Evolutionary conservation across 2,329 filamentous ascomycete genomes (phyloP), one percentile per base, ranked within the genome.

Genomic region (Lomentospora prolificans): DNA sequence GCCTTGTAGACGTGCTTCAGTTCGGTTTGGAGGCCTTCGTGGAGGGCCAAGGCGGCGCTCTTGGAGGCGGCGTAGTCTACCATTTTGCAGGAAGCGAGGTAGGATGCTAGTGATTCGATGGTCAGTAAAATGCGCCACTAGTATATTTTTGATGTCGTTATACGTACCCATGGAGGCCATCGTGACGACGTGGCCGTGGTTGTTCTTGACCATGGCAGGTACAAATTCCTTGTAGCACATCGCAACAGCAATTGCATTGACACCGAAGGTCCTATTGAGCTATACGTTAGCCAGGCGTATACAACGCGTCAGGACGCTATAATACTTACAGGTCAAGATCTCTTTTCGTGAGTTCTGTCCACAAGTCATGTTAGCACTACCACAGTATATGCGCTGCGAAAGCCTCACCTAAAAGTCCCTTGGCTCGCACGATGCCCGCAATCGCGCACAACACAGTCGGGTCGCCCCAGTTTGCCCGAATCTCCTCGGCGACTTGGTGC

Each of bases 181-280:
- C 1, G 80, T 82, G 41, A 84, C 77, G 48, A 85, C 64, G 70
- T 82, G 81, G 22, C 82, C 81, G 66, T 84, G 81, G 65, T 83
- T 80, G 2, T 62, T 62, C 10, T 65, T 61, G 33, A 80, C 66
- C 70, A 85, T 80, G 41, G 66, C 61, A 0, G 81, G 81, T 2
- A 85, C 67, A 65, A 84, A 83, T 54, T 79, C 72, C 60, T 78
- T 76, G 1, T 74, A 66, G 10, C 82, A 71, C 69, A 74, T 77
- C 67, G 80, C 80, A 66, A 84, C 80, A 0, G 75, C 69, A 14
- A 83, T 65, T 0, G 76, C 71, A 65, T 84, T 85, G 57, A 85
- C 77, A 52, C 76, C 75, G 66, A 85, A 83, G 57, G 78, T 80
- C 19, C 58, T 59, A 19, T 19, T 28, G n/a, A 12, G 6, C 30